These are phyloP conservation scores for Lepiota brunneoincarnata DNA, from an alignment of 768 basidiomycete genomes.

Conservation along the genomic window DNA sequence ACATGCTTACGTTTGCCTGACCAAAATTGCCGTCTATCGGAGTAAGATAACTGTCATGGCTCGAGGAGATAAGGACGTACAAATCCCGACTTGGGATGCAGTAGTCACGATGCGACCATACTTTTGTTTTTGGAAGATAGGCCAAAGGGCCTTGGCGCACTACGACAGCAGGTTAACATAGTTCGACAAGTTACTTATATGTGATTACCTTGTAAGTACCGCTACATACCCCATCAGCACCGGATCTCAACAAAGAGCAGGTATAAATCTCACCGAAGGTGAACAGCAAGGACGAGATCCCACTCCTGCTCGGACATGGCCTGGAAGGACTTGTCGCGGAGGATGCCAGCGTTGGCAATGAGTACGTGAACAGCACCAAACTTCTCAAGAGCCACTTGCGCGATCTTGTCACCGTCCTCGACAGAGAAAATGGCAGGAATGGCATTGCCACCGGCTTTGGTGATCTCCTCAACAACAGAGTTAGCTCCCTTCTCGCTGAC, in stretches of 20 bases:
- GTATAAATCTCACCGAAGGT: conserved; percentile 54
- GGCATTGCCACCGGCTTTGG: conserved; percentile 87
- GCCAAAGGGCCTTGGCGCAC: conserved; percentile 96
- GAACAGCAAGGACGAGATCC: conserved; percentile 88
- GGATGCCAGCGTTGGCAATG: conserved; percentile 90
- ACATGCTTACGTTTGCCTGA: conserved; percentile 71
- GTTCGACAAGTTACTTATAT: neutral
- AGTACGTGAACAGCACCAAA: conserved; percentile 89
- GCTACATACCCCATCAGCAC: conserved; percentile 28
- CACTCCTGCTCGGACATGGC: conserved; percentile 91
- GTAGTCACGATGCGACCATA: conserved; percentile 95
- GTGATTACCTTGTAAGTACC: conserved; percentile 82
- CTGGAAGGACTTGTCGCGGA: conserved; percentile 90
- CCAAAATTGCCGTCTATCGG: conserved; percentile 87
- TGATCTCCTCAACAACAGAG: conserved; percentile 83
- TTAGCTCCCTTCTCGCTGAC: conserved; percentile 84
- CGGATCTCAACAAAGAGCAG: neutral
- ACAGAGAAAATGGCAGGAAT: conserved; percentile 79
- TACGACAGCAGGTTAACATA: conserved; percentile 24
- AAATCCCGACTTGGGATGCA: conserved; percentile 89
- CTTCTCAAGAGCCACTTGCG: conserved; percentile 79
- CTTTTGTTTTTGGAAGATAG: conserved; percentile 93
- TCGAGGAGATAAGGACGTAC: conserved; percentile 44
- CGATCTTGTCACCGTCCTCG: conserved; percentile 89
- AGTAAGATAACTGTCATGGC: neutral